These are phyloP conservation scores for Pichiaceae sp. DNA, from an alignment of 1,139 yeast species.

Conservation along the genomic window DNA sequence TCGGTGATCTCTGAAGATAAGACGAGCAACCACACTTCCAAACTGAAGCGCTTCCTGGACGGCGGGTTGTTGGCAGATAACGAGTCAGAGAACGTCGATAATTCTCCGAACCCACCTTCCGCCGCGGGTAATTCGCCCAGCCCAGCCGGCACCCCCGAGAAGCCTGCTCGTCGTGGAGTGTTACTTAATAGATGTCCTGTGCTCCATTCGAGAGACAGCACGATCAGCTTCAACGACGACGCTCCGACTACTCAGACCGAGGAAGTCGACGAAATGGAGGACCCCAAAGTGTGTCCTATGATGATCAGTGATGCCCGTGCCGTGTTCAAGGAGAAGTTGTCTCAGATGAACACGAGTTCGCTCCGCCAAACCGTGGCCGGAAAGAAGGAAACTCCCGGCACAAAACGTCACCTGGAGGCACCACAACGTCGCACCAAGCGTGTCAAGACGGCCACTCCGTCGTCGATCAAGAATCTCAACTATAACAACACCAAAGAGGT, in stretches of 20 bases:
- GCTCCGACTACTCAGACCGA: constrained; percentile 6
- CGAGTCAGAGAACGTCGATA: constrained; percentile 2
- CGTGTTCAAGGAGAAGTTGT: constrained; percentile 23
- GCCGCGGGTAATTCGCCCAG: neutral
- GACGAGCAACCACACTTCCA: constrained; percentile 22
- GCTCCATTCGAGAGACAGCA: constrained; percentile 12
- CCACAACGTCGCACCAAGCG: constrained; percentile 9
- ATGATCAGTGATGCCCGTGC: constrained; percentile 32
- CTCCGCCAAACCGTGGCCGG: constrained; percentile 3
- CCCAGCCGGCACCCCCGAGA: neutral
- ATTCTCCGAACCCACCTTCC: constrained; percentile 3
- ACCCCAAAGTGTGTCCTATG: constrained; percentile 30
- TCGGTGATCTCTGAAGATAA: constrained; percentile 15
- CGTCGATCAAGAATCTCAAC: constrained; percentile 23
- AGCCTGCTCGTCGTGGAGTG: constrained; percentile 6
- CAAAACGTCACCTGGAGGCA: neutral
- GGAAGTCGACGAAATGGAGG: constrained; percentile 21
- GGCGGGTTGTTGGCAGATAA: constrained; percentile 8
- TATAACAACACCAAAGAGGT: constrained; percentile 26
- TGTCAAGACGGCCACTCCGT: constrained; percentile 20
- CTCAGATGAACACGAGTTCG: constrained; percentile 22
- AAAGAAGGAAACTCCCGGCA: neutral
- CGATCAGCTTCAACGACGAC: constrained; percentile 4
- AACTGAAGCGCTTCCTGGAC: constrained; percentile 22
- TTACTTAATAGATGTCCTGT: constrained; percentile 14